Conservation (phyloP, 2,329 filamentous ascomycete species). For the Aspergillus fructus region DNA sequence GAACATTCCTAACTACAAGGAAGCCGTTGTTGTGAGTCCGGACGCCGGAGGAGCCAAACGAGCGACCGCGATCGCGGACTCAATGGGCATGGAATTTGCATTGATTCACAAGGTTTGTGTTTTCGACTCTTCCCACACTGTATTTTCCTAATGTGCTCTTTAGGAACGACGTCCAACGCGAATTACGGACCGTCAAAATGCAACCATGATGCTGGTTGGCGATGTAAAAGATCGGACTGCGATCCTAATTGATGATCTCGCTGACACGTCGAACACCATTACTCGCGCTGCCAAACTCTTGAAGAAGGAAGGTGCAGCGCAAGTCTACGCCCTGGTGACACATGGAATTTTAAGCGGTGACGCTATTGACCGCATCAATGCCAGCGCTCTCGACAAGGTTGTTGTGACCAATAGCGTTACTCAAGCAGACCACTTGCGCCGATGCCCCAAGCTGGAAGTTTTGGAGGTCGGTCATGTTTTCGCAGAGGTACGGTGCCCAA, state of each 20-base stretch:
- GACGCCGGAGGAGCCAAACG: slow-evolving; percentile 96
- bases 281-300: slow-evolving; percentile 94
- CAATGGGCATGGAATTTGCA: slow-evolving; percentile 90
- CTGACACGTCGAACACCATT: slow-evolving; percentile 95
- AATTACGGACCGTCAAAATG: slow-evolving; percentile 76
- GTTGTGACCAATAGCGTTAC: slow-evolving; percentile 95
- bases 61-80: slow-evolving; percentile 91
- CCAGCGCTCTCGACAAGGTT: slow-evolving; percentile 87
- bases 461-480: slow-evolving; percentile 87
- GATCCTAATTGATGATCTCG: slow-evolving; percentile 91
- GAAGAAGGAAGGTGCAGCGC: slow-evolving; percentile 86
- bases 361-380: slow-evolving; percentile 90
- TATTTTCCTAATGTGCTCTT: slow-evolving; percentile 20
- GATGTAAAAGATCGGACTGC: slow-evolving; percentile 77
- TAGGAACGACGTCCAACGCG: slow-evolving; percentile 86
- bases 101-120: slow-evolving; percentile 88
- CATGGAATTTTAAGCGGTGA: slow-evolving; percentile 95
- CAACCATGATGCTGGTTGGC: slow-evolving; percentile 92
- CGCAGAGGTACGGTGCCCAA: slow-evolving; percentile 64
- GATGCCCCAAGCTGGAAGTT: slow-evolving; percentile 86
- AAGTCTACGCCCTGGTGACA: slow-evolving; percentile 87
- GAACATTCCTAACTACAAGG: slow-evolving; percentile 78
- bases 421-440: slow-evolving; percentile 73
- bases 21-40: slow-evolving; percentile 90
- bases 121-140: neutral